Evolutionary conservation across 169 alveolate genomes (phyloP).

Genomic region (Ichthyophthirius multifiliis): DNA sequence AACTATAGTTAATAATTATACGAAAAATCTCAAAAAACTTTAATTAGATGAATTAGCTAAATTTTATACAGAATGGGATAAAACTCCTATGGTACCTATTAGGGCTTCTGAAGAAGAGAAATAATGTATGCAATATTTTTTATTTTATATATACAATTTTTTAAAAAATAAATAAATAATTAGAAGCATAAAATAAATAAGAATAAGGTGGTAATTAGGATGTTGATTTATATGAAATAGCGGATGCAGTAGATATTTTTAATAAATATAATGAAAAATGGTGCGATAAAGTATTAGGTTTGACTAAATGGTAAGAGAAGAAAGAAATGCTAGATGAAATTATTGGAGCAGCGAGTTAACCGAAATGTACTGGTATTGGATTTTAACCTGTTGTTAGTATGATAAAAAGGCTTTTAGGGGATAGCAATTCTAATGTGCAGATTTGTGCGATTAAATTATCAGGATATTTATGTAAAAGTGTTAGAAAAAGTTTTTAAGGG

Average conservation of each 20-base stretch:
- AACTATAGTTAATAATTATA: conserved; percentile 31
- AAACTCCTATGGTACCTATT: conserved; percentile 33
- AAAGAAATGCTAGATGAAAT: conserved; percentile 56
- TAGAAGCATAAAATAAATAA: background rate
- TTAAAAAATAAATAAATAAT: background rate
- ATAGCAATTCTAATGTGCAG: background rate
- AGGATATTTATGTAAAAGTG: conserved; percentile 22
- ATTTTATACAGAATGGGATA: conserved; percentile 36
- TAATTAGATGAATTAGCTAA: conserved; percentile 49
- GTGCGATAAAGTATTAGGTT: conserved; percentile 54
- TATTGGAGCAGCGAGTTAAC: conserved; percentile 21
- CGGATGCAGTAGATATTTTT: conserved; percentile 48
- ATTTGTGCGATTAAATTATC: conserved; percentile 23
- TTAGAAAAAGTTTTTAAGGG: conserved; percentile 15
- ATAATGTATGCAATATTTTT: background rate
- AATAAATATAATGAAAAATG: conserved; percentile 54
- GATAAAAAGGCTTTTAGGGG: background rate
- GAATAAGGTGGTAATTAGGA: background rate
- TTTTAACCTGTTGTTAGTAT: background rate
- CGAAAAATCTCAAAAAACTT: conserved; percentile 54
- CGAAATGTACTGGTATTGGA: background rate
- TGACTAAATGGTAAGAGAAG: conserved; percentile 73
- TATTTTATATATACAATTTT: background rate
- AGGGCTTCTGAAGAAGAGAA: conserved; percentile 19
- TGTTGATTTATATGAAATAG: conserved; percentile 49